Conservation (phyloP, 164 flowering plant genomes). For the Annona squamosa region DNA sequence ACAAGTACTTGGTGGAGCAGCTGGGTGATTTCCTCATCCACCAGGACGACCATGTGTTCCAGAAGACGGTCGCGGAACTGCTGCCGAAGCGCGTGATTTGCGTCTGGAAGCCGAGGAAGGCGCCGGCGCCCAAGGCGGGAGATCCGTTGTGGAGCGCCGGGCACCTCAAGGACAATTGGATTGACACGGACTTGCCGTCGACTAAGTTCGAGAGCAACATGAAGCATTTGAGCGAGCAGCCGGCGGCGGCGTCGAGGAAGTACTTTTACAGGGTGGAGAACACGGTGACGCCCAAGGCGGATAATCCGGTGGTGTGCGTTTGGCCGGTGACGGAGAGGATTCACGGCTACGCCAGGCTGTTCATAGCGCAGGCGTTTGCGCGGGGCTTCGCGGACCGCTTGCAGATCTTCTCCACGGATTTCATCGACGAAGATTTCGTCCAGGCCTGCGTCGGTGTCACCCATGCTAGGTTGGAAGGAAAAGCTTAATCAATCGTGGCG, state of each 20-base stretch:
- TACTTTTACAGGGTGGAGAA: conserved; percentile 92
- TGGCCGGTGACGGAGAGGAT: conserved; percentile 70
- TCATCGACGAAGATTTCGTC: conserved; percentile 79
- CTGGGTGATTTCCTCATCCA: conserved; percentile 72
- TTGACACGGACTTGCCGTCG: conserved; percentile 80
- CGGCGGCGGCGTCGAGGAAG: conserved; percentile 47
- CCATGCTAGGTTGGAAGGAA: conserved; percentile 64
- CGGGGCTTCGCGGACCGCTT: conserved; percentile 51
- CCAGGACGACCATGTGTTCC: conserved; percentile 68
- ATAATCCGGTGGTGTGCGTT: conserved; percentile 77
- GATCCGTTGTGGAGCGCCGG: conserved; percentile 66
- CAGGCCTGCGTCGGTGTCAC: conserved; percentile 83
- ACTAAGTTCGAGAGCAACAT: conserved; percentile 84
- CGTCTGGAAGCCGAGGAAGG: conserved; percentile 83
- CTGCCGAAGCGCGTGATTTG: conserved; percentile 77
- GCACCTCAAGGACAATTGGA: conserved; percentile 83
- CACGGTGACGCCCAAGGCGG: conserved; percentile 83
- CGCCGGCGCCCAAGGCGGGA: conserved; percentile 57
- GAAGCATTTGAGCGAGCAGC: conserved; percentile 67
- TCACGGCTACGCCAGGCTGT: conserved; percentile 59
- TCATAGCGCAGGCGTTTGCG: conserved; percentile 51
- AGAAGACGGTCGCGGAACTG: conserved; percentile 62
- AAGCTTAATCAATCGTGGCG: conserved; percentile 26
- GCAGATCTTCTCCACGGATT: conserved; percentile 83
- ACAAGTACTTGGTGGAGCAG: conserved; percentile 62